Percentiles rank a stretch among this genome's conserved stretches.
Conservation (phyloP, 2,329 filamentous ascomycete species). For the Trichoderma harzianum region DNA sequence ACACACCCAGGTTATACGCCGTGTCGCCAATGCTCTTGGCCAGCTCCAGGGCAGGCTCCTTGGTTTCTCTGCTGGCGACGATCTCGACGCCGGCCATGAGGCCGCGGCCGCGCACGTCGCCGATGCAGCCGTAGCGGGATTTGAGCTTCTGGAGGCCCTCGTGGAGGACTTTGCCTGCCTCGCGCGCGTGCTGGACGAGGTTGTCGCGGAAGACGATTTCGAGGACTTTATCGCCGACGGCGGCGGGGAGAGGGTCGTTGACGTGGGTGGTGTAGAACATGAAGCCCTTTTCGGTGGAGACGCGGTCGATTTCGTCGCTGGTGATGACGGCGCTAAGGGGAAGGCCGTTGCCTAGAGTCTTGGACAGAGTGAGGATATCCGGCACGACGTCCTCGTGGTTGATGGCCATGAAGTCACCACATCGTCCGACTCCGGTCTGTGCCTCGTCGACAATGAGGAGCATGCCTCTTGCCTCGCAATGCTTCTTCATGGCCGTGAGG, state of each 20-base stretch:
- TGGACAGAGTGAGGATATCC: constrained; percentile 58
- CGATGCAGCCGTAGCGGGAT: constrained; percentile 56
- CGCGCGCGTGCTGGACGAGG: constrained; percentile 44
- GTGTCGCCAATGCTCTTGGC: constrained; percentile 45
- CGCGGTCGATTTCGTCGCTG: constrained; percentile 48
- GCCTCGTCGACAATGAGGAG: constrained; percentile 61
- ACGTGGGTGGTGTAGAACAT: constrained; percentile 60
- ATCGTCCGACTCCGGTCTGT: constrained; percentile 56
- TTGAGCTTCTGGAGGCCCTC: constrained; percentile 45
- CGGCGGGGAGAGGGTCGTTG: constrained; percentile 59
- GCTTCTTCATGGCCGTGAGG: constrained; percentile 49
- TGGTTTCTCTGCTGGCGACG: constrained; percentile 47
- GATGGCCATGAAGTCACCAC: constrained; percentile 58
- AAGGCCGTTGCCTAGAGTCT: constrained; percentile 59
- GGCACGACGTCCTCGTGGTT: constrained; percentile 52
- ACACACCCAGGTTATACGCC: constrained; percentile 52
- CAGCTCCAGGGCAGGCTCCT: constrained; percentile 45
- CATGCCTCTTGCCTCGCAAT: constrained; percentile 56
- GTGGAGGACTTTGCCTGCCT: constrained; percentile 45
- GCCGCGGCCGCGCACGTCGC: constrained; percentile 58
- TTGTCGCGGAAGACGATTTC: constrained; percentile 58
- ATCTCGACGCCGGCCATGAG: constrained; percentile 59
- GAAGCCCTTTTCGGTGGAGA: constrained; percentile 47
- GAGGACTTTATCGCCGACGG: constrained; percentile 59
- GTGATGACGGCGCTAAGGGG: constrained; percentile 58